These are phyloP conservation scores for Themeda triandra DNA, from an alignment of 176 grass and related monocot genomes.

Conservation along the genomic window DNA sequence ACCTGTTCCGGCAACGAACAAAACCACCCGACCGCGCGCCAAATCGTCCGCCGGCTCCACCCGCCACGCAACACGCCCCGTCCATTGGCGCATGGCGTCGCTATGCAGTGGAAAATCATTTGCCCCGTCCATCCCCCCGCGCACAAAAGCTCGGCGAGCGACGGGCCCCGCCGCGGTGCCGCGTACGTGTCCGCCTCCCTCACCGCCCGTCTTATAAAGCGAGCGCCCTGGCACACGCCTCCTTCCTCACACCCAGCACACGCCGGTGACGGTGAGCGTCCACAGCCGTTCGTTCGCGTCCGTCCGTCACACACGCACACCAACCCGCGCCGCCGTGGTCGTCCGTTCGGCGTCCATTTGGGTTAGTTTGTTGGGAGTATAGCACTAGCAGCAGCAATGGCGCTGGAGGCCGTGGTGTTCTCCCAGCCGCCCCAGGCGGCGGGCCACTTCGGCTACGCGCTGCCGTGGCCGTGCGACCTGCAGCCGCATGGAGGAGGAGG, in stretches of 20 bases:
- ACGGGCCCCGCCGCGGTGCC: constrained; percentile 25
- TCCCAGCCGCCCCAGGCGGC: constrained; percentile 14
- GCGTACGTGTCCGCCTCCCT: constrained; percentile 9
- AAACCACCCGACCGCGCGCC: constrained; percentile 10
- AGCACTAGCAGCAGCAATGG: constrained; percentile 29
- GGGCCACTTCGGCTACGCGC: constrained; percentile 46
- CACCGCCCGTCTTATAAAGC: constrained; percentile 36
- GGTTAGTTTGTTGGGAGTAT: too few species aligned
- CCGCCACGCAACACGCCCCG: background rate
- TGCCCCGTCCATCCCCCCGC: constrained; percentile 4
- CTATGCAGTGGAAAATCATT: background rate
- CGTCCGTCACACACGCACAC: background rate
- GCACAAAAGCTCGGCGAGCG: background rate
- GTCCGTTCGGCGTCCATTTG: too few species aligned
- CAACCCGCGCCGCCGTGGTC: too few species aligned
- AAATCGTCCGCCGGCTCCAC: background rate
- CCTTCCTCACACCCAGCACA: constrained; percentile 11
- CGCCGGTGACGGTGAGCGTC: background rate
- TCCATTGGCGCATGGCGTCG: background rate
- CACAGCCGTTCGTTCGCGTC: background rate
- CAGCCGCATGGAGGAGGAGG: background rate
- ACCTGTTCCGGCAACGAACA: background rate
- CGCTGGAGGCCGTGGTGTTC: constrained; percentile 85
- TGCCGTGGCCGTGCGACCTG: constrained; percentile 44
- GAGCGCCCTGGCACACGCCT: background rate